Conservation (phyloP, 1,139 yeast genomes). For the Keqinozyma sinolaborantium region DNA sequence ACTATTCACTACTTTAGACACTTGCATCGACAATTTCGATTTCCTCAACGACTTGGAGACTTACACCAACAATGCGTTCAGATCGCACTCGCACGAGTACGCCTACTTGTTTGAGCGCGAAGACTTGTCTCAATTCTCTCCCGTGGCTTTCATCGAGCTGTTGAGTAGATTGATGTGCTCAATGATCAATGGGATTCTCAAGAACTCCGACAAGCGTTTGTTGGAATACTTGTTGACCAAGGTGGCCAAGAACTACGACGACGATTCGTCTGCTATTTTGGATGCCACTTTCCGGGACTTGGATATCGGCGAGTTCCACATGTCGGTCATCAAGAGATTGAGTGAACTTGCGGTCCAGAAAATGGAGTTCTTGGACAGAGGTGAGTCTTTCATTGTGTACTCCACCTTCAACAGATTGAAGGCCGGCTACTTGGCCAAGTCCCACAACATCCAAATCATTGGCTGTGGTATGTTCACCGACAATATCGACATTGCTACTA, state of each 20-base stretch:
- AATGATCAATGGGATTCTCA: constrained; percentile 27
- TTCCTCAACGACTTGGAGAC: constrained; percentile 37
- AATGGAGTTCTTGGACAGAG: constrained; percentile 42
- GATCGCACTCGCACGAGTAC: constrained; percentile 17
- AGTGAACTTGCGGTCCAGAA: constrained; percentile 35
- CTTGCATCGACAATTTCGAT: constrained; percentile 37
- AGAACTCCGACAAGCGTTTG: constrained; percentile 19
- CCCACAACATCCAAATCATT: constrained; percentile 36
- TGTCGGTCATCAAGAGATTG: constrained; percentile 27
- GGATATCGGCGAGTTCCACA: constrained; percentile 20
- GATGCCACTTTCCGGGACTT: constrained; percentile 8
- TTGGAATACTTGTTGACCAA: constrained; percentile 27
- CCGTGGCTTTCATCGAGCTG: constrained; percentile 44
- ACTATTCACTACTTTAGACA: constrained; percentile 32
- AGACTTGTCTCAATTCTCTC: constrained; percentile 29
- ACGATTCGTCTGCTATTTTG: constrained; percentile 7
- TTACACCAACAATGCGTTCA: constrained; percentile 25
- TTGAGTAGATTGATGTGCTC: constrained; percentile 37
- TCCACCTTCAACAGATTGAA: constrained; percentile 37
- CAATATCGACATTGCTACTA: constrained; percentile 29
- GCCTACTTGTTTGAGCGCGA: constrained; percentile 26
- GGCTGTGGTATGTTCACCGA: constrained; percentile 44
- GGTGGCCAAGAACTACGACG: constrained; percentile 20
- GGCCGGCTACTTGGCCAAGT: constrained; percentile 40
- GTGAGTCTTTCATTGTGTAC: constrained; percentile 43